A percentile compares a stretch with the other conserved stretches of the same genome.
Evolutionary conservation across 352 stramenopile genomes (phyloP).

Genomic region (Elongisporangium senticosum): DNA sequence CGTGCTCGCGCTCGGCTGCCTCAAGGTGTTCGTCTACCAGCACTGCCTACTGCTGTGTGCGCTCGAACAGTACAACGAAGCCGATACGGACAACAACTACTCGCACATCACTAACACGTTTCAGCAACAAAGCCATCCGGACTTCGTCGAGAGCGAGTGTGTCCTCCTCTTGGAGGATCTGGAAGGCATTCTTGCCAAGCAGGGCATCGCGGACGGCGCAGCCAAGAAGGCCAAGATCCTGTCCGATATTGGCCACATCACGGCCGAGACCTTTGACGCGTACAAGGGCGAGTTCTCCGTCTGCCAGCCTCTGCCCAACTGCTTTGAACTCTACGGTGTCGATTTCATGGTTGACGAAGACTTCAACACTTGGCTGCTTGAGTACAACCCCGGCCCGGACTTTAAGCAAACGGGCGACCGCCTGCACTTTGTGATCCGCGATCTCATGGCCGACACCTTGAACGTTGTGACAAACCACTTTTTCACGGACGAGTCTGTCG

Average conservation of each 20-base stretch:
- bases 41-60: slow-evolving; percentile 54
- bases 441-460: slow-evolving; percentile 56
- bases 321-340: slow-evolving; percentile 73
- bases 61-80: slow-evolving; percentile 38
- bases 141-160: slow-evolving; percentile 68
- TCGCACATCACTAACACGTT: slow-evolving; percentile 79
- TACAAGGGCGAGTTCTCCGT: slow-evolving; percentile 75
- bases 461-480: slow-evolving; percentile 49
- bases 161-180: slow-evolving; percentile 56
- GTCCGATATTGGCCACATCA: slow-evolving; percentile 51
- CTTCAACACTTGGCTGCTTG: slow-evolving; percentile 62
- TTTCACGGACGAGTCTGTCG: slow-evolving; percentile 21
- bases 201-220: slow-evolving; percentile 27
- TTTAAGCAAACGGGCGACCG: slow-evolving; percentile 70
- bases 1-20: slow-evolving; percentile 40
- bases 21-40: slow-evolving; percentile 71
- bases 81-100: slow-evolving; percentile 47
- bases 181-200: slow-evolving; percentile 38
- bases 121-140: slow-evolving; percentile 60
- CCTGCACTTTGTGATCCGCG: slow-evolving; percentile 53
- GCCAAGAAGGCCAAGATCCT: slow-evolving; percentile 53
- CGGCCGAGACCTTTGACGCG: slow-evolving; percentile 52
- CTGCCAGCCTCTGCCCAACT: slow-evolving; percentile 62
- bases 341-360: slow-evolving; percentile 73
- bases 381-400: slow-evolving; percentile 73